Base-by-base conservation (phyloP, 768 basidiomycete genomes). In the Mycena metata region DNA sequence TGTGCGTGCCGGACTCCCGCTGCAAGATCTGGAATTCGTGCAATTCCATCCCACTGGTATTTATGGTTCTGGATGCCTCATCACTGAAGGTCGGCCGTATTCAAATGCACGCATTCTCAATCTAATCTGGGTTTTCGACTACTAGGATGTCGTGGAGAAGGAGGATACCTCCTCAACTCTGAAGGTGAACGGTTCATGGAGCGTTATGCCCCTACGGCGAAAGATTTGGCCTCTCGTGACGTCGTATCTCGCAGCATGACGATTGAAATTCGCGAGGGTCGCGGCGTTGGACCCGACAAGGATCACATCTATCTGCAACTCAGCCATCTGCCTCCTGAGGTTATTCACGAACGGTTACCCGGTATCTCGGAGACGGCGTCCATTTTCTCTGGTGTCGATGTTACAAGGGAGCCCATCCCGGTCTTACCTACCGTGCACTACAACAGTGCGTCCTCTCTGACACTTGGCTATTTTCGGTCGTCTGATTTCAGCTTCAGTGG, bases 111-210 rank as follows among this genome's bases (percentile, higher is more conserved):
- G 5, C 26, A 26, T 35, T 23, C 65, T 26, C 64, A 33, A 59
- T 56, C 39, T 52, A 39, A 47, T 6, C 19, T 23, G 39, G 67
- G 6, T 10, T 35, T 30, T 30, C 6, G 30, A 2, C 41, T 12
- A 24, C n/a, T 72, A 96, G 96, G 96, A 73, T 98, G 98, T 73
- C 96, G 98, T 79, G 98, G 98, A 76, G 98, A 99, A 81, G 98
- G 98, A 84, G 98, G 98, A 71, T 99, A 99, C 83, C 86, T 99
- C 72, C 84, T 99, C 78, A 99, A 99, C 85, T 94, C 96, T 11
- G 93, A 99, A 85, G 98, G 98, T 78, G 98, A 99, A 82, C 93
- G 98, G 67, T 99, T 99, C 86, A 99, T 99, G 98, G 97, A 99
- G 82, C 95, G 97, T 80, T 99, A 99, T 80, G 98, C 98, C 0